These are phyloP conservation scores for Volvox africanus DNA, from an alignment of 139 green algal genomes.

Conservation along the genomic window DNA sequence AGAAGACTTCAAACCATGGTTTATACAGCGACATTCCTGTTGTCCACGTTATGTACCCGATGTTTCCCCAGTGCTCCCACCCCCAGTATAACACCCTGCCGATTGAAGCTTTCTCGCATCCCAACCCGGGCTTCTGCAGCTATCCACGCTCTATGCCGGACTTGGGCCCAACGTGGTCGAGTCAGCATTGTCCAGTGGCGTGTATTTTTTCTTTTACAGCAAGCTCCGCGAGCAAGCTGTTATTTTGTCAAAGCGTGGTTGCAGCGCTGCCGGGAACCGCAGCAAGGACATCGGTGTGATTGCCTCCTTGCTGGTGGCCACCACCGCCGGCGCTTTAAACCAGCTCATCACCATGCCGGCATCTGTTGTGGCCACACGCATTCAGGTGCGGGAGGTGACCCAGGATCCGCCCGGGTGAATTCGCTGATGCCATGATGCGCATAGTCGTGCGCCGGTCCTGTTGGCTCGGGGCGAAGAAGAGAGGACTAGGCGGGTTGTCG, in stretches of 20 bases:
- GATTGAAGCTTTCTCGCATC: too few species aligned
- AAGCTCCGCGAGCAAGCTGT: conserved; percentile 38
- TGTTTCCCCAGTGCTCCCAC: too few species aligned
- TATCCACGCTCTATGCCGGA: conserved; percentile 43
- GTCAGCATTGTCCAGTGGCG: conserved; percentile 53
- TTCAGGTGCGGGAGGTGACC: conserved; percentile 72
- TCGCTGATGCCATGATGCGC: too few species aligned
- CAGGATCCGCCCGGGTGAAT: too few species aligned
- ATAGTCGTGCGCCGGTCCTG: too few species aligned
- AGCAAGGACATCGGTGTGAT: conserved; percentile 72
- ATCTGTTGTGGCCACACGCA: conserved; percentile 89
- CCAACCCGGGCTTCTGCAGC: background rate
- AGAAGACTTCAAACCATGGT: too few species aligned
- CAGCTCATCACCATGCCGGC: conserved; percentile 93
- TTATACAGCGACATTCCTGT: too few species aligned
- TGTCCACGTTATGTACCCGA: too few species aligned
- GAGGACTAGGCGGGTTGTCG: too few species aligned
- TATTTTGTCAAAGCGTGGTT: background rate
- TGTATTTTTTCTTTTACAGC: conserved; percentile 65
- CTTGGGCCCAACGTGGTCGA: conserved; percentile 48
- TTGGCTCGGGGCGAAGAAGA: too few species aligned
- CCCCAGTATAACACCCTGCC: too few species aligned
- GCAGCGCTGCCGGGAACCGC: background rate
- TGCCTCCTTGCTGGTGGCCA: conserved; percentile 80
- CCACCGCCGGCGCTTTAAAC: conserved; percentile 81